Conservation (phyloP, 495 filamentous ascomycete species). For the Aspergillus sclerotioniger region DNA sequence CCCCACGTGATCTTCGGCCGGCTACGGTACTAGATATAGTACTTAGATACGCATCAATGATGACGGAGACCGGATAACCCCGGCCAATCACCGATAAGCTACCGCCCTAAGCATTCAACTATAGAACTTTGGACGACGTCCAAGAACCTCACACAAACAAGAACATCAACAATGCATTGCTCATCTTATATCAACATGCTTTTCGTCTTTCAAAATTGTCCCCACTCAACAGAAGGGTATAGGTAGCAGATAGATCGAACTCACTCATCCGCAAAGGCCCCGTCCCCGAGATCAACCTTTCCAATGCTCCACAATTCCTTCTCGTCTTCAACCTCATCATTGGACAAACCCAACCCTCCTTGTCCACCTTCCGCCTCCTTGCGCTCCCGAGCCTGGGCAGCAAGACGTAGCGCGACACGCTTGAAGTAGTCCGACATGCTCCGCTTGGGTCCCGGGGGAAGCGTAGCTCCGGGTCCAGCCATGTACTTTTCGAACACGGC, state of each 20-base stretch:
- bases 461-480: constrained; percentile 54
- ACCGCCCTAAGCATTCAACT: no score
- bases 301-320: constrained; percentile 95
- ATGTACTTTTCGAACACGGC: constrained; percentile 93
- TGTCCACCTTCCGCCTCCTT: constrained; percentile 86
- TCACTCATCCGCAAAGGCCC: constrained; percentile 52
- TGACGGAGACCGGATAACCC: no score
- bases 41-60: background rate
- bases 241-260: constrained; percentile 18
- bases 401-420: constrained; percentile 78
- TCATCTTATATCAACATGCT: background rate
- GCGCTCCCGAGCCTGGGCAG: constrained; percentile 78
- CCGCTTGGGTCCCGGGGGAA: constrained; percentile 70
- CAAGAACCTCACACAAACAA: background rate
- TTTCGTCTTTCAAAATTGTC: background rate
- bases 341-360: constrained; percentile 77
- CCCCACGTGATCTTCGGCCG: background rate
- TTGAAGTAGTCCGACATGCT: constrained; percentile 99
- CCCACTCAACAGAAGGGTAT: constrained; percentile 16
- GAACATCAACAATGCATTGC: background rate
- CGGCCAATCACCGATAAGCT: no score
- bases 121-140: no score
- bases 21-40: no score
- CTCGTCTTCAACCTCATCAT: constrained; percentile 90
- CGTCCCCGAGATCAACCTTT: constrained; percentile 77